Conservation (phyloP, 129 eudicot genomes). For the Sambucus nigra region DNA sequence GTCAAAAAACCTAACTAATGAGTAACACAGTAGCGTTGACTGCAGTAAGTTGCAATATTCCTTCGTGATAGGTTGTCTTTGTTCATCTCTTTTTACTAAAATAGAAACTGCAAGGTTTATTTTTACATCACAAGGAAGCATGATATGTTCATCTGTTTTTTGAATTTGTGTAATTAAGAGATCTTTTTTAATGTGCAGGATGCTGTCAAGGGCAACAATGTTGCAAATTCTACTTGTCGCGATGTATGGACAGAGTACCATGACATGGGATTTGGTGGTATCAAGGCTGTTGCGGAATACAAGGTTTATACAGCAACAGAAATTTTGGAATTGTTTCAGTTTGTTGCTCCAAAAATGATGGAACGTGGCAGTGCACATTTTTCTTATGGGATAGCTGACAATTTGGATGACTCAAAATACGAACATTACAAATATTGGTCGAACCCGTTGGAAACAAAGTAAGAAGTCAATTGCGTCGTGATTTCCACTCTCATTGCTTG, state of each 20-base stretch:
- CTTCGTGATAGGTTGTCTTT: too few relatives aligned
- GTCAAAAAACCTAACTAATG: too few relatives aligned
- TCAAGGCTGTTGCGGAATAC: conserved; percentile 84
- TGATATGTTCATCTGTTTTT: neutral
- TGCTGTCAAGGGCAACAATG: conserved; percentile 79
- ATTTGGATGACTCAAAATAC: conserved; percentile 85
- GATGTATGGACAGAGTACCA: conserved; percentile 97
- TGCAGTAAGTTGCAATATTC: too few relatives aligned
- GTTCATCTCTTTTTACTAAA: neutral
- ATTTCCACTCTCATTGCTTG: neutral
- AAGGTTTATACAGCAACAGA: conserved; percentile 82
- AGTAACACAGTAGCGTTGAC: too few relatives aligned
- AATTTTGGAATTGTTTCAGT: conserved; percentile 55
- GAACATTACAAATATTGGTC: conserved; percentile 88
- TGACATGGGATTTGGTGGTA: conserved; percentile 87
- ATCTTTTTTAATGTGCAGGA: conserved; percentile 48
- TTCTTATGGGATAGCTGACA: conserved; percentile 82
- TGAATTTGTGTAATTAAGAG: too few relatives aligned
- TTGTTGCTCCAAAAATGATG: conserved; percentile 97
- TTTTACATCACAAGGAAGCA: too few relatives aligned
- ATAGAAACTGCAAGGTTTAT: too few relatives aligned
- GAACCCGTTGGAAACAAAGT: conserved; percentile 96
- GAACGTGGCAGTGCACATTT: conserved; percentile 78
- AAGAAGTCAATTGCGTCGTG: conserved; percentile 15
- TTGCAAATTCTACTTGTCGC: conserved; percentile 64